Evolutionary conservation across 176 grass and related monocot species (phyloP).

Genomic region (Cenchrus fungigraminus): DNA sequence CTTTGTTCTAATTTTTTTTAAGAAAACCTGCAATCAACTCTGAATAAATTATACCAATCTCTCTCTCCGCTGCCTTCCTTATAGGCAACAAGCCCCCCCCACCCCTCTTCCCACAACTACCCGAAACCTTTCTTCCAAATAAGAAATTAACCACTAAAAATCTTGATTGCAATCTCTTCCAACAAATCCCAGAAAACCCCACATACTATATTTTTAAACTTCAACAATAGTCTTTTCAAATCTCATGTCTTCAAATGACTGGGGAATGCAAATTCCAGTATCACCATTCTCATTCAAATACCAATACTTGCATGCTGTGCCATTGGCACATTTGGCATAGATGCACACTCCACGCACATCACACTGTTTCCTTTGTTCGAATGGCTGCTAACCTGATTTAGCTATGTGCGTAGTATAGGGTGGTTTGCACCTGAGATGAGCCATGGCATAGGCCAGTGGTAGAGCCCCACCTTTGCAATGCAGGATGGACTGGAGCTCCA

Average conservation of each 20-base stretch:
- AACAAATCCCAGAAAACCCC: not conserved
- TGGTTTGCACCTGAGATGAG: not conserved
- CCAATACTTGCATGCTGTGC: not conserved
- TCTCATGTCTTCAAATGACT: not conserved
- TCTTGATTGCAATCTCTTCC: not conserved
- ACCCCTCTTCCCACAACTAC: not conserved
- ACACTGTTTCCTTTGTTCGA: not conserved
- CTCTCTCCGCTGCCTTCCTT: not conserved
- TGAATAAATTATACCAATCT: not conserved
- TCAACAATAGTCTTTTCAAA: not conserved
- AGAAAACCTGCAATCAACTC: not conserved
- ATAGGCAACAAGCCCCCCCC: not conserved
- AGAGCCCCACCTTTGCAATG: not conserved
- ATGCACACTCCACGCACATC: not conserved
- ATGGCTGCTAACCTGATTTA: not conserved
- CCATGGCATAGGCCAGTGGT: not conserved
- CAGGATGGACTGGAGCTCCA: not conserved
- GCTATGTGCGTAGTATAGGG: not conserved
- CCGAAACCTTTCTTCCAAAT: not conserved
- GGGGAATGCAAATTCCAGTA: not conserved
- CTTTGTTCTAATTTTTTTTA: no score
- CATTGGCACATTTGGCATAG: not conserved
- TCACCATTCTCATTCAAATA: not conserved
- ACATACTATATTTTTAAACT: not conserved
- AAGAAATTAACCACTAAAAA: not conserved